Evolutionary conservation across 306 rosid species (phyloP), one percentile per base, ranked within the genome.

Genomic region (Vicia sativa): DNA sequence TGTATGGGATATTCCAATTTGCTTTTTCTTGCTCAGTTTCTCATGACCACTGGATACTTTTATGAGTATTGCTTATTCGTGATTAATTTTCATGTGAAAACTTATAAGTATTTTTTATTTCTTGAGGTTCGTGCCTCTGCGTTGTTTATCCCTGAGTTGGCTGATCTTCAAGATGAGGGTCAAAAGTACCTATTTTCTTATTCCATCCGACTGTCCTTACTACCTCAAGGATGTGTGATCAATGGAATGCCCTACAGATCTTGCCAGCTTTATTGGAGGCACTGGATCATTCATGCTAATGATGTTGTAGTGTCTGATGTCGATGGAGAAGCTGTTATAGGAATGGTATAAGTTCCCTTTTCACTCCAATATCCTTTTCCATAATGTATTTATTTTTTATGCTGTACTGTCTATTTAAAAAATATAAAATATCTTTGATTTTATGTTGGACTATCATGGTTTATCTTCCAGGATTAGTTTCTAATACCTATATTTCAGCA

Each of bases 161-260:
- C 79, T 23, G 67, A 86, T 70, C 78, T 68, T 58, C 67, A 66
- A 76, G 60, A 74, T 59, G 73, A 65, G 31, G 0, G 1, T 74
- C 67, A 50, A 18, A 86, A 73, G 79, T 85, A 84, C 76, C 12
- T 42, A 1, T 92, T 86, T 85, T 41, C 93, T 3, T 92, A 92
- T 80, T 92, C 93, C 26, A 82, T 92, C 78, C 93, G 88, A 73
- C 73, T 92, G 87, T 90, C 96, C 68, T 90, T 90, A 73, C 84
- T 55, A 62, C 80, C 70, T 25, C 84, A 80, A 78, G 98, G 96
- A 26, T 90, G 96, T 44, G 18, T 78, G 67, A 42, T 92, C 34
- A 74, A 81, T 77, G 89, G 95, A 63, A 73, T 81, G 76, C 34
- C 74, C 49, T 83, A 82, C 74, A n/a, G 67, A 77, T 80, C 96